Evolutionary conservation across 164 flowering plant species (phyloP), one percentile per base, ranked within the genome.

Genomic region (Warburgia ugandensis): DNA sequence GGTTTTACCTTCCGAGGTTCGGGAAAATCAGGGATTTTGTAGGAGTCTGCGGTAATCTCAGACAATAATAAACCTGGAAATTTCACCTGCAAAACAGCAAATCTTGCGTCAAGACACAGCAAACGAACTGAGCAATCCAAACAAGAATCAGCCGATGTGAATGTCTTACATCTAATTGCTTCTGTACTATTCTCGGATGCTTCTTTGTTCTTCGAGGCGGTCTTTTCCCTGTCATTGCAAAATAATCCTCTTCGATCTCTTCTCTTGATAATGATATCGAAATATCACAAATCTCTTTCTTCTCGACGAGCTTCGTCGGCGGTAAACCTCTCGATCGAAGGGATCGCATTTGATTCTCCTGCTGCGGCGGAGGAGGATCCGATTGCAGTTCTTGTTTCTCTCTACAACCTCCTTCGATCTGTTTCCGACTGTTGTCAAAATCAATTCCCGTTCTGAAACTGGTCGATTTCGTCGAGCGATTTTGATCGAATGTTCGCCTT

Each of bases 241-340:
- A 30, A 48, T 74, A 84, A 66, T 84, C 94, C 37, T 74, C 84
- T 29, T 79, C 84, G 59, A 84, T 73, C 68, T 81, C 84, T 50
- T 55, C 50, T 52, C 52, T 58, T 11, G 73, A 37, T 1, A 78
- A 70, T 16, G 70, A 11, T 27, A 67, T 60, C 1, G 69, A 37
- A 22, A 78, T 25, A 8, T 26, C 5, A 27, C 17, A n/a, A 12
- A 22, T 14, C 5, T 45, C 46, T 6, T 43, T 43, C 12, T 43
- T 43, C 27, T 43, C 46, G 13, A 21, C 25, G 23, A 20, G 27
- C 3, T 43, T 22, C 11, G 21, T 28, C 1, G 46, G 46, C 21
- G 46, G 27, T 3, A 43, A n/a, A 3, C 46, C 46, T 22, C 46
- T 43, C 6, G 23, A 13, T 12, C 46, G 46, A 14, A 43, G 46